phyloP scores from a whole-genome alignment of 169 alveolate species.

The Cryptosporidium canis region DNA sequence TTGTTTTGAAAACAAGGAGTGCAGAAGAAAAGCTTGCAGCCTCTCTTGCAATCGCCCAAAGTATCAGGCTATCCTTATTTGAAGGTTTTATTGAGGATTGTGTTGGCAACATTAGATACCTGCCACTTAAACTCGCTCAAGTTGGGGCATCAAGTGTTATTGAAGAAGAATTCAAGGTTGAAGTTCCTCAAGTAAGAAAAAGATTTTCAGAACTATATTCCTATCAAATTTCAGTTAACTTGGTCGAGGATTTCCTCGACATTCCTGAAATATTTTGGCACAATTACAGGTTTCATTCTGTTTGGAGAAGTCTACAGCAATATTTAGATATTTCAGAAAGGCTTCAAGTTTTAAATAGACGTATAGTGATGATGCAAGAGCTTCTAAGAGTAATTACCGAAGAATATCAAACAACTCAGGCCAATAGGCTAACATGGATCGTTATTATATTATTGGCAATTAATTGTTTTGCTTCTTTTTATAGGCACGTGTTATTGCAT shows the following conservation, averaged over 20 bases:
- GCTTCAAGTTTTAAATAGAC: constrained; percentile 46
- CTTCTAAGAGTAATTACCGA: constrained; percentile 60
- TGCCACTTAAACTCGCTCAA: constrained; percentile 77
- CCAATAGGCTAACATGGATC: constrained; percentile 65
- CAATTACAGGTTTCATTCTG: constrained; percentile 54
- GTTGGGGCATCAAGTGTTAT: constrained; percentile 76
- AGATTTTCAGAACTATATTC: constrained; percentile 77
- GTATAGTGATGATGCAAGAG: constrained; percentile 68
- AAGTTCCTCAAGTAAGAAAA: constrained; percentile 56
- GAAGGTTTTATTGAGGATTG: constrained; percentile 78
- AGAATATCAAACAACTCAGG: constrained; percentile 57
- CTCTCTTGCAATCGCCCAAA: constrained; percentile 77
- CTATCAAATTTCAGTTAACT: constrained; percentile 76
- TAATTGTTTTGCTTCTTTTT: constrained; percentile 20
- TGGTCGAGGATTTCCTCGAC: constrained; percentile 80
- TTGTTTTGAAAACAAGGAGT: constrained; percentile 74
- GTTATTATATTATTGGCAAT: constrained; percentile 32
- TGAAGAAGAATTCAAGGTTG: constrained; percentile 65
- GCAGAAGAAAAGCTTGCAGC: constrained; percentile 78
- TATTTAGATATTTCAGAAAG: constrained; percentile 50
- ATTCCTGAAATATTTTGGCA: constrained; percentile 81
- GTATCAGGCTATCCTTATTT: constrained; percentile 76
- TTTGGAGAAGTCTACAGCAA: constrained; percentile 46
- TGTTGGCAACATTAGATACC: constrained; percentile 72
- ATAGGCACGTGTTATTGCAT: constrained; percentile 5